Conservation (phyloP, 495 filamentous ascomycete species). For the Penicillium subrubescens region DNA sequence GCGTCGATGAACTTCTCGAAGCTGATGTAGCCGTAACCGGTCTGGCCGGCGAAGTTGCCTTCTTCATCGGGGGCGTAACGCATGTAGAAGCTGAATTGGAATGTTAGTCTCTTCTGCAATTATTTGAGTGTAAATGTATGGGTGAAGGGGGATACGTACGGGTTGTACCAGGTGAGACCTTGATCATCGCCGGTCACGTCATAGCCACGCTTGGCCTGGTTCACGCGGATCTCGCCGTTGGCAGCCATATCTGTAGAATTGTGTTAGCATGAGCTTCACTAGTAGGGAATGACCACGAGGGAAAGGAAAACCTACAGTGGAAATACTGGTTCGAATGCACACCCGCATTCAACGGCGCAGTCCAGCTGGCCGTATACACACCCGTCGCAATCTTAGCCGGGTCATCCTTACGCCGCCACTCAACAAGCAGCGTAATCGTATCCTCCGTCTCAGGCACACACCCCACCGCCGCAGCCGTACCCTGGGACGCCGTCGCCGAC, state of each 20-base stretch:
- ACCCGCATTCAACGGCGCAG: slow-evolving; percentile 85
- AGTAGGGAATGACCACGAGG: background rate
- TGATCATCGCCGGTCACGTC: slow-evolving; percentile 83
- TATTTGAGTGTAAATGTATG: background rate
- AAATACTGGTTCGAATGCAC: slow-evolving; percentile 96
- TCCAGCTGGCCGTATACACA: slow-evolving; percentile 96
- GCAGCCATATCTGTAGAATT: slow-evolving; percentile 64
- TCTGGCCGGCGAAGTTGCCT: slow-evolving; percentile 89
- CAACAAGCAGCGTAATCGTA: slow-evolving; percentile 86
- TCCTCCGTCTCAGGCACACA: slow-evolving; percentile 84
- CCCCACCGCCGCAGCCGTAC: slow-evolving; percentile 70
- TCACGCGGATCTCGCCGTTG: slow-evolving; percentile 81
- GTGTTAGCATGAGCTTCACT: background rate
- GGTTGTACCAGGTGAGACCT: slow-evolving; percentile 81
- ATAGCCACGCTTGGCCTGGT: slow-evolving; percentile 94
- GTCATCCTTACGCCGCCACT: slow-evolving; percentile 77
- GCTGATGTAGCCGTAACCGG: slow-evolving; percentile 88
- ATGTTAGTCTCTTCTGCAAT: background rate
- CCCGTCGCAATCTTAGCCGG: slow-evolving; percentile 72
- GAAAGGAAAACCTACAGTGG: slow-evolving; percentile 57
- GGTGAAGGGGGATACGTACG: slow-evolving; percentile 34
- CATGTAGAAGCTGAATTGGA: slow-evolving; percentile 80
- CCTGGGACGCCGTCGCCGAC: slow-evolving; percentile 72
- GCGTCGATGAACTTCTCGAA: slow-evolving; percentile 97
- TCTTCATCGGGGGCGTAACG: slow-evolving; percentile 93